These are phyloP conservation scores for Silene vulgaris DNA, from an alignment of 179 eudicot species.

Conservation along the genomic window DNA sequence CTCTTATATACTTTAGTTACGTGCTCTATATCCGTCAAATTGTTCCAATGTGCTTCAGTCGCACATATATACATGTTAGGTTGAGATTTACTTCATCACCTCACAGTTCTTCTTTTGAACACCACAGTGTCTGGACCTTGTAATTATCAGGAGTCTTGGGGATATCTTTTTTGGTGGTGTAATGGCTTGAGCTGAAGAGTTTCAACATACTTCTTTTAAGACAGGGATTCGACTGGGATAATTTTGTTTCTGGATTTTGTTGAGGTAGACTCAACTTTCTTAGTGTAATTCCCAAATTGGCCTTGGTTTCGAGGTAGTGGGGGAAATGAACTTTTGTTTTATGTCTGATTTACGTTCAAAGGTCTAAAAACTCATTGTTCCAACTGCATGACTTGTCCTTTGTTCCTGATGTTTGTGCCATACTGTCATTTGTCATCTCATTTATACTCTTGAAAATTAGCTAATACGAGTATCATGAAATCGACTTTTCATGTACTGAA, in stretches of 20 bases:
- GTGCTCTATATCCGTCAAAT: neutral
- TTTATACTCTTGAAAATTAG: neutral
- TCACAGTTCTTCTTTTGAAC: neutral
- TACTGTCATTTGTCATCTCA: neutral
- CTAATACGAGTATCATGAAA: neutral
- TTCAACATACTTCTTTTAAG: neutral
- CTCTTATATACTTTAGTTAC: neutral
- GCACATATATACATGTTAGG: neutral
- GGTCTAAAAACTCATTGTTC: neutral
- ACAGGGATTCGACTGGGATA: neutral
- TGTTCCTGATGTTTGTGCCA: neutral
- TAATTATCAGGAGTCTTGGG: too few species aligned
- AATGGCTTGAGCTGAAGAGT: neutral
- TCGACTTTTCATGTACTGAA: neutral
- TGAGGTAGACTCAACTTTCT: constrained; percentile 1
- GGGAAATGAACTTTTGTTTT: neutral
- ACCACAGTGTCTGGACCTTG: neutral
- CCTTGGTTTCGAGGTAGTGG: neutral
- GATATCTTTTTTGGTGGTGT: too few species aligned
- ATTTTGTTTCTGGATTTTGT: neutral
- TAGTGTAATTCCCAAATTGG: neutral
- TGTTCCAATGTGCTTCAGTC: neutral
- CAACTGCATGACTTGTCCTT: neutral
- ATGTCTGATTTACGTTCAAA: neutral
- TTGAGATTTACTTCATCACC: constrained; percentile 3